phyloP scores from a whole-genome alignment of 148 eudicot genomes.

The Spergularia marina region DNA sequence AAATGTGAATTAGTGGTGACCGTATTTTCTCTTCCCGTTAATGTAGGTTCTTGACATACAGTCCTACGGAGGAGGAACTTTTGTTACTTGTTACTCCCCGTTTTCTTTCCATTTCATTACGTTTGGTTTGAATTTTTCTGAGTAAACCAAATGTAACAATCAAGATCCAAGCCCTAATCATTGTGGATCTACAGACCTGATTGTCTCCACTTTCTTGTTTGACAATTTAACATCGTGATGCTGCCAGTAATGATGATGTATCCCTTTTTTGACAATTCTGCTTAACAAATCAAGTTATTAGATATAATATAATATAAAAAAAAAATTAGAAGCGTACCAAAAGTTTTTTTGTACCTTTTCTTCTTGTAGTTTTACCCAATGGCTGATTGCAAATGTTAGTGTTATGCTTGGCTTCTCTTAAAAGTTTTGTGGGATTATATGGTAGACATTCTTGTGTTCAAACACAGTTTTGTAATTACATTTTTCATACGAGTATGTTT shows the following conservation, averaged over 20 bases:
- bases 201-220: conserved; percentile 16
- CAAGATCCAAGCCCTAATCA: conserved; percentile 16
- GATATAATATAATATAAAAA: neutral
- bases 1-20: neutral
- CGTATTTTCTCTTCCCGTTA: neutral
- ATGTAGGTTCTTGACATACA: too few relatives aligned
- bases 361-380: neutral
- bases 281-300: neutral
- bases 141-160: neutral
- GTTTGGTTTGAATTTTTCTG: too few relatives aligned
- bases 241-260: conserved; percentile 19
- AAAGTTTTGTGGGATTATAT: neutral
- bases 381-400: neutral
- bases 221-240: conserved; percentile 22
- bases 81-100: too few relatives aligned
- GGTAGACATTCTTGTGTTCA: too few relatives aligned
- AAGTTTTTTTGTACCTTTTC: neutral
- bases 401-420: neutral
- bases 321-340: neutral
- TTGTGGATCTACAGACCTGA: conserved; percentile 3
- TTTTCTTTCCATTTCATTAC: too few relatives aligned
- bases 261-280: conserved; percentile 1
- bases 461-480: too few relatives aligned
- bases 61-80: too few relatives aligned
- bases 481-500: too few relatives aligned